phyloP scores from a whole-genome alignment of 768 basidiomycete genomes.

The Boletus huronensis region DNA sequence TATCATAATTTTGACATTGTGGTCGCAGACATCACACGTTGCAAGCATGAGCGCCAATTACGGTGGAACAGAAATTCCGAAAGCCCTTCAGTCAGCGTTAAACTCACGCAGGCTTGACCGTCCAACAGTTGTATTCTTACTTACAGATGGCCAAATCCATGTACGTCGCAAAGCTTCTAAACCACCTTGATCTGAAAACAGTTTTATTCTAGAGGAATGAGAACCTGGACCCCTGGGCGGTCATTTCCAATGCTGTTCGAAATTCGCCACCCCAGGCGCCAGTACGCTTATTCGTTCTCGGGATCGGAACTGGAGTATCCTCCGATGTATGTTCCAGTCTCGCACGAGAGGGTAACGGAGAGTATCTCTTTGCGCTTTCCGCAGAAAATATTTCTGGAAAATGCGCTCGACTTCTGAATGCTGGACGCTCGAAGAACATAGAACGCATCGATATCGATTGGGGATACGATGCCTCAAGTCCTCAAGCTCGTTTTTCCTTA shows the following conservation, averaged over 20 bases:
- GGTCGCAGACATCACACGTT: slow-evolving; percentile 39
- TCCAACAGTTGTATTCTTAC: slow-evolving; percentile 50
- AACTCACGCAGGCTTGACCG: slow-evolving; percentile 29
- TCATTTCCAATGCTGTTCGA: slow-evolving; percentile 32
- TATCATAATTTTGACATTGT: slow-evolving; percentile 7
- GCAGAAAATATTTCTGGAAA: slow-evolving; percentile 47
- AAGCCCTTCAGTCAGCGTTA: slow-evolving; percentile 42
- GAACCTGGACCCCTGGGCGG: slow-evolving; percentile 12
- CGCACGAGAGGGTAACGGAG: slow-evolving; percentile 53
- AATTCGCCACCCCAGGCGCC: slow-evolving; percentile 29
- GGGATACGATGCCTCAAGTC: slow-evolving; percentile 25
- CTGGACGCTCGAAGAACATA: slow-evolving; percentile 46
- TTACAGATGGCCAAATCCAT: slow-evolving; percentile 55
- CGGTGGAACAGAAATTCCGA: slow-evolving; percentile 50
- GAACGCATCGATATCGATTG: slow-evolving; percentile 49
- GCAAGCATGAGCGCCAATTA: slow-evolving; percentile 38
- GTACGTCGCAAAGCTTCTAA: not conserved
- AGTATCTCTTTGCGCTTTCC: slow-evolving; percentile 43
- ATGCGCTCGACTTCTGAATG: slow-evolving; percentile 47
- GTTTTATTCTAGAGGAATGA: slow-evolving; percentile 8
- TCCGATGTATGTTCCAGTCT: slow-evolving; percentile 51
- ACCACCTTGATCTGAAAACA: not conserved
- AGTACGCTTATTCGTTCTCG: slow-evolving; percentile 54
- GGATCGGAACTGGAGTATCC: slow-evolving; percentile 51
- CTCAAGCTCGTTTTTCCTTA: not conserved